Evolutionary conservation across 2,329 filamentous ascomycete species (phyloP).

Genomic region (Thielaviopsis ethacetica): DNA sequence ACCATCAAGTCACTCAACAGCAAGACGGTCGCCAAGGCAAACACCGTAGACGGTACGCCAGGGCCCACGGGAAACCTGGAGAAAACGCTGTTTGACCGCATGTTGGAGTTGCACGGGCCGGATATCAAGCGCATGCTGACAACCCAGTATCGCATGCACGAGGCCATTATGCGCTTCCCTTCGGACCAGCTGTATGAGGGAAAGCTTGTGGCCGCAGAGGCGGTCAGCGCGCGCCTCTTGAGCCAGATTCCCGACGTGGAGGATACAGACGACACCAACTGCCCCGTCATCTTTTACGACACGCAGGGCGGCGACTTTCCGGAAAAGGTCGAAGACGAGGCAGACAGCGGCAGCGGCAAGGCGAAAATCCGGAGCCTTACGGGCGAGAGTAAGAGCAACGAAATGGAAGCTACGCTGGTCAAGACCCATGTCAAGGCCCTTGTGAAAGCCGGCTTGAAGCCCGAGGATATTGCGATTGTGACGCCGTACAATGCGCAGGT

Average conservation of each 20-base stretch:
- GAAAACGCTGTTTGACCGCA: constrained; percentile 80
- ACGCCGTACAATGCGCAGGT: constrained; percentile 96
- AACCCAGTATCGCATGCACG: constrained; percentile 96
- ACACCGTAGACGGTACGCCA: constrained; percentile 2
- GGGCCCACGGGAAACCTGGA: constrained; percentile 38
- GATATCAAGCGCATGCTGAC: constrained; percentile 88
- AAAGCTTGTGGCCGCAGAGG: constrained; percentile 63
- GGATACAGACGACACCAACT: constrained; percentile 70
- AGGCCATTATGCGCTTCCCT: constrained; percentile 87
- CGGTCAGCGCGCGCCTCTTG: constrained; percentile 59
- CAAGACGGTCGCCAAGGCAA: constrained; percentile 21
- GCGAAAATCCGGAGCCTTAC: constrained; percentile 27
- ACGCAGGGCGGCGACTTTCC: constrained; percentile 89
- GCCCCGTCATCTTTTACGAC: constrained; percentile 85
- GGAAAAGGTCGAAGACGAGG: constrained; percentile 64
- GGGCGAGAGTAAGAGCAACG: constrained; percentile 69
- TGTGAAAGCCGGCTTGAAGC: constrained; percentile 60
- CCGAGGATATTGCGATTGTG: constrained; percentile 80
- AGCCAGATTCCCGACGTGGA: constrained; percentile 43
- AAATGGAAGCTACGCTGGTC: constrained; percentile 74
- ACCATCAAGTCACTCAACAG: constrained; percentile 71
- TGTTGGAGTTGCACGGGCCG: constrained; percentile 65
- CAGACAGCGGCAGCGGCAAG: constrained; percentile 27
- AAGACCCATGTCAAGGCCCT: constrained; percentile 59
- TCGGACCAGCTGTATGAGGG: constrained; percentile 76